Evolutionary conservation across 768 basidiomycete species (phyloP), one percentile per base, ranked within the genome.

Genomic region (Suillus subalutaceus): DNA sequence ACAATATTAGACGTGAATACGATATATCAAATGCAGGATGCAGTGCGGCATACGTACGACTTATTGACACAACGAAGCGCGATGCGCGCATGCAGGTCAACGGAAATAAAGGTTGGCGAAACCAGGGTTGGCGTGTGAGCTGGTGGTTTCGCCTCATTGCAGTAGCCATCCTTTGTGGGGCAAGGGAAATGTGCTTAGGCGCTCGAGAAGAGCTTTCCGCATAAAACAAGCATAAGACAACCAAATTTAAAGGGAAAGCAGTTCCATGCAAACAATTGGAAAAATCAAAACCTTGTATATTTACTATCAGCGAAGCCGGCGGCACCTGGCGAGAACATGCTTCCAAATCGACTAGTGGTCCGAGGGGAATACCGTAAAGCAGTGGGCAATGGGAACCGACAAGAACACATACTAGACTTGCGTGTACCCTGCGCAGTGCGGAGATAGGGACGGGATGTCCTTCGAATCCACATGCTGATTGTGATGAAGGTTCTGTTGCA

Each of bases 341-440:
- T 56, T 43, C 40, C 12, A 61, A 50, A 53, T 60, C 9, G 63
- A 65, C 65, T 60, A 48, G 48, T 32, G 26, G 52, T 10, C 37
- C 37, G 37, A 7, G 40, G 53, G 15, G 26, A 16, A 44, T 13
- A 40, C 26, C 26, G 26, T 26, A 13, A 58, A 59, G 26, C 35
- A 62, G 56, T 63, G 48, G 65, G 62, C 37, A 58, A 12, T 63
- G 50, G 66, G 62, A 60, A 63, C 12, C 48, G 62, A 62, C 43
- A 12, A 62, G 38, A 23, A 61, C 16, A 56, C 43, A 15, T 23
- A 35, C 26, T 26, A 15, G 38, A 37, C 43, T 43, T 38, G 48
- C 41, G 41, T 63, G 57, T 50, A 62, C 32, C 37, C 23, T 65
- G 68, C 66, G 68, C 63, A 69, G 63, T 65, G 68, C 66, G 68